Evolutionary conservation across 768 basidiomycete genomes (phyloP), one percentile per base, ranked within the genome.

Genomic region (Rhodosporidiobolus odoratus): DNA sequence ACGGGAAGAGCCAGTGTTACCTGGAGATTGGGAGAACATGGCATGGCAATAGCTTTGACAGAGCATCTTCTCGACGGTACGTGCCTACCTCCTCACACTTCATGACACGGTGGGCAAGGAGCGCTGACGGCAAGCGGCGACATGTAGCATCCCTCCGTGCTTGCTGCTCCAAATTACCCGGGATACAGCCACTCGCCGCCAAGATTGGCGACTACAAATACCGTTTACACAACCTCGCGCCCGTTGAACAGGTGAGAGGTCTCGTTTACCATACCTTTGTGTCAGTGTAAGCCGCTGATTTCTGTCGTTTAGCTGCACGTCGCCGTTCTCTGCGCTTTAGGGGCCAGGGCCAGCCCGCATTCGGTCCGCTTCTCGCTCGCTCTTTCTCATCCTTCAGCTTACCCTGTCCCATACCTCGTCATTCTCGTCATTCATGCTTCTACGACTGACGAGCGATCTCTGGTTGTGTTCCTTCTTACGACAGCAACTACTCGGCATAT

Each of bases 291-390:
- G 21, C 30, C 7, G 2, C 23, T 23, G 1, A 19, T 19, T 9
- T 38, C 25, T 30, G 17, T 34, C 66, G 65, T 71, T 64, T 53
- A n/a, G n/a, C n/a, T n/a, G n/a, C 53, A 60, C n/a, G 69, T 71
- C 34, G 69, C 69, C 27, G 69, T 71, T 3, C 60, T 71, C 15
- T 57, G 59, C 45, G 69, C 69, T 23, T 61, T 71, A n/a, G 69
- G 69, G 17, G 69, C 69, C 0, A 38, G 69, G 30, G 69, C 69
- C 0, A 66, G 60, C 30, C 69, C 69, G 8, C 69, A 71, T 45
- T 71, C 69, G 54, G 65, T 66, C 7, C 2, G 65, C 41, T 35
- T 35, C 25, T 30, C n/a, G 37, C 27, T 13, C 34, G 1, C 19
- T 10, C 2, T 19, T 23, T 9, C 9, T 35, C 21, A 17, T 43